phyloP scores from a whole-genome alignment of 2,329 filamentous ascomycete species.

The Dactylellina leptospora region DNA sequence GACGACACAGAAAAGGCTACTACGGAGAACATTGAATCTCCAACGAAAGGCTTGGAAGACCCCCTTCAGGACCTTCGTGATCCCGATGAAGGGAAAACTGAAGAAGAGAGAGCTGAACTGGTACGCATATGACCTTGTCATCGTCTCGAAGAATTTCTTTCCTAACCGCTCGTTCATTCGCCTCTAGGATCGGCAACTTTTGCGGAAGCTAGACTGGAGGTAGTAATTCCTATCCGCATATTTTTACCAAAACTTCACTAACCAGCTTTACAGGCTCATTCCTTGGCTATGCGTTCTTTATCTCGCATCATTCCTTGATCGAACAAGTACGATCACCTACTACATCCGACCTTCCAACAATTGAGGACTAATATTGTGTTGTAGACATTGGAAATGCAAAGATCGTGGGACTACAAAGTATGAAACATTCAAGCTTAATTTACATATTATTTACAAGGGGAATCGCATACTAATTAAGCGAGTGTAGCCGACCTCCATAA shows the following conservation, averaged over 20 bases:
- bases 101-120: slow-evolving; percentile 70
- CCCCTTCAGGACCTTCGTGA: slow-evolving; percentile 59
- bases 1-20: slow-evolving; percentile 39
- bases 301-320: slow-evolving; percentile 76
- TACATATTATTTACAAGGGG: not conserved
- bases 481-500: slow-evolving; percentile 55
- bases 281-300: slow-evolving; percentile 73
- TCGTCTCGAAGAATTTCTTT: too few species aligned
- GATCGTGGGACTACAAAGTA: slow-evolving; percentile 66
- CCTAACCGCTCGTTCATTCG: too few species aligned
- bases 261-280: slow-evolving; percentile 34
- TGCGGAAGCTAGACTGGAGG: slow-evolving; percentile 70
- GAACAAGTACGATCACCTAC: slow-evolving; percentile 54
- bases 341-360: slow-evolving; percentile 42
- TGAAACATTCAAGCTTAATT: not conserved
- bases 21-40: slow-evolving; percentile 32
- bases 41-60: slow-evolving; percentile 21
- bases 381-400: slow-evolving; percentile 70
- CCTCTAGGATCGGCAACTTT: slow-evolving; percentile 68
- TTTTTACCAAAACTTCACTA: slow-evolving; percentile 3
- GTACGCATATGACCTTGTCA: slow-evolving; percentile 67
- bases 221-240: slow-evolving; percentile 66
- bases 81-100: slow-evolving; percentile 72
- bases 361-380: slow-evolving; percentile 71
- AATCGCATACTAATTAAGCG: not conserved